These are phyloP conservation scores for Anisodus tanguticus DNA, from an alignment of 257 asterid species.

Conservation along the genomic window DNA sequence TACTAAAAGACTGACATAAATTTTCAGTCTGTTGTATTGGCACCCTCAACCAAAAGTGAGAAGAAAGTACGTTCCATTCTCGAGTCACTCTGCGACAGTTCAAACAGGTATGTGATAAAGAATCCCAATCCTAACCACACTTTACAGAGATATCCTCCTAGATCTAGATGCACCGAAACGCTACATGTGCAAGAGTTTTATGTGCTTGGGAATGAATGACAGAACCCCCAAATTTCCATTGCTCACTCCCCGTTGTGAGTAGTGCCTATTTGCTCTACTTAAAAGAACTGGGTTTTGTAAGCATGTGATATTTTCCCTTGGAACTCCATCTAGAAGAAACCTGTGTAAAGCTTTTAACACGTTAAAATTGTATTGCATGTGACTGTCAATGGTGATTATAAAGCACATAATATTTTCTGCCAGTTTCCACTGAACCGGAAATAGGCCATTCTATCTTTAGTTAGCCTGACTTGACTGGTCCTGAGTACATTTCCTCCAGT, in stretches of 20 bases:
- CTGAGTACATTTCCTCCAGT: background rate
- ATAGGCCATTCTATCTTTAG: background rate
- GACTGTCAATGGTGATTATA: background rate
- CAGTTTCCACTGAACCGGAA: constrained; percentile 2
- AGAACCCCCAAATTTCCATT: background rate
- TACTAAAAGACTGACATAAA: background rate
- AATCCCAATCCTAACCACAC: background rate
- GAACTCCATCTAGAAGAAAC: background rate
- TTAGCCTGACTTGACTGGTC: constrained; percentile 22
- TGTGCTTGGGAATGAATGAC: background rate
- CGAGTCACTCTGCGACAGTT: constrained; percentile 67
- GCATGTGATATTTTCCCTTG: background rate
- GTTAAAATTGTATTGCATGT: background rate
- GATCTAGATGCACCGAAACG: background rate
- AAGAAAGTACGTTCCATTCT: constrained; percentile 84
- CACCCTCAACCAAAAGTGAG: constrained; percentile 84
- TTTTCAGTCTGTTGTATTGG: constrained; percentile 79
- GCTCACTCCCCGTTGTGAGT: background rate
- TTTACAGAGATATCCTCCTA: background rate
- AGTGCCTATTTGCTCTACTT: background rate
- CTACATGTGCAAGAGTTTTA: background rate
- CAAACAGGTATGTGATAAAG: constrained; percentile 66
- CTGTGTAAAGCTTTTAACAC: background rate
- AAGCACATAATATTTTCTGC: background rate
- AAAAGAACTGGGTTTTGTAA: background rate